Base-by-base conservation (phyloP, 148 eudicot species). In the Persicaria tinctoria region DNA sequence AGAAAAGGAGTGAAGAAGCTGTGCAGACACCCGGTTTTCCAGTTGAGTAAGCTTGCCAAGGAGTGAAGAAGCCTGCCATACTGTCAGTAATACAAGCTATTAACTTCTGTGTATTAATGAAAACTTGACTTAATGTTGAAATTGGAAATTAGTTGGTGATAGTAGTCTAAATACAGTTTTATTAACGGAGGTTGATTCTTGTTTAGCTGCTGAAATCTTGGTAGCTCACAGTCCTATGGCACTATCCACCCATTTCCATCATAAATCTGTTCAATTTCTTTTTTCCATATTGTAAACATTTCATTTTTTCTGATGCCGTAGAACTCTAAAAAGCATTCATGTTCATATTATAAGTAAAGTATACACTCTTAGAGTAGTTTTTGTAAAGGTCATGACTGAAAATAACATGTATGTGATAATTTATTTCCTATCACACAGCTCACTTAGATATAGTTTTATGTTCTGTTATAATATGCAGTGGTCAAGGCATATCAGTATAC, bases 401-500 rank as follows among this genome's bases (percentile, higher is more conserved):
- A 32, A 32, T 32, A 32, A 2, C 27, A 27, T 0, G 23, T 64
- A 1, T 41, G 12, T 64, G 6, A 64, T 12, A 12, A 62, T 23
- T 9, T 9, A 11, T 66, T 41, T 41, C 68, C 44, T 8, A 66
- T 66, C 4, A 14, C 70, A 13, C 41, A 38, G 47, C 4, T 66
- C 48, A 66, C 47, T 14, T 47, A 66, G 70, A 66, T 66, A 66
- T 5, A 41, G 13, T 64, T 38, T 1, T 27, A 46, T 13, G 38
- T 66, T 38, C 46, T 12, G n/a, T 66, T 1, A 5, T 66, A 44
- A 6, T 14, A 47, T 82, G 84, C 89, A 92, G 97, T 92, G 78
- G 97, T 92, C 73, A 92, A 88, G 89, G 95, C 97, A 70, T 92
- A 92, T 78, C 97, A 92, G 78, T 92, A 90, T 80, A 92, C 97